Evolutionary conservation across 352 stramenopile genomes (phyloP).

Genomic region (Thalassiosira mediterranea): DNA sequence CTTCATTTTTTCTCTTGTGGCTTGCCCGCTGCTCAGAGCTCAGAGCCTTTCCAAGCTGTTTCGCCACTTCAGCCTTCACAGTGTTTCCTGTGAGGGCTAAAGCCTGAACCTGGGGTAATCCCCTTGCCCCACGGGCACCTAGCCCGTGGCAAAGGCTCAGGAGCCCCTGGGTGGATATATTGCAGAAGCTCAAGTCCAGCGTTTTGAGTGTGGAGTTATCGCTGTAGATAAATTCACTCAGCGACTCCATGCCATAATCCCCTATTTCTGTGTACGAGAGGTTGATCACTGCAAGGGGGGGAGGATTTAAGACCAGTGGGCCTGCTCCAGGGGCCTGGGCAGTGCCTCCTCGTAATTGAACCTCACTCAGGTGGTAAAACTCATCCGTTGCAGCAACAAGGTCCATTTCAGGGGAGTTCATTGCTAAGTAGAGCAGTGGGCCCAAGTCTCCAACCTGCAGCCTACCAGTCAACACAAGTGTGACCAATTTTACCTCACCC

Average conservation of each 20-base stretch:
- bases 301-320: constrained; percentile 20
- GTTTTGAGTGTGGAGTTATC: constrained; percentile 61
- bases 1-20: constrained; percentile 12
- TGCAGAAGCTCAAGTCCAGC: constrained; percentile 81
- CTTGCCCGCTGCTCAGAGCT: constrained; percentile 31
- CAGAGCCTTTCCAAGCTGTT: constrained; percentile 63
- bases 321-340: constrained; percentile 17
- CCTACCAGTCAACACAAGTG: constrained; percentile 66
- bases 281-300: constrained; percentile 71
- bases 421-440: constrained; percentile 52
- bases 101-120: constrained; percentile 59
- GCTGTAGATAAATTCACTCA: constrained; percentile 66
- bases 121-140: constrained; percentile 38
- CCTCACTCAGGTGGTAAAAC: constrained; percentile 43
- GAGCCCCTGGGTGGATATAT: constrained; percentile 59
- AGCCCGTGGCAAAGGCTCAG: constrained; percentile 62
- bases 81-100: constrained; percentile 76
- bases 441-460: constrained; percentile 65
- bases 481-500: constrained; percentile 69
- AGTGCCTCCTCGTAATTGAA: constrained; percentile 26
- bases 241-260: constrained; percentile 65
- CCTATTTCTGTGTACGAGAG: constrained; percentile 81
- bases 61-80: constrained; percentile 54
- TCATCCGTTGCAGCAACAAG: constrained; percentile 46
- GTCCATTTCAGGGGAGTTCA: constrained; percentile 54